Evolutionary conservation across 441 rosid species (phyloP).

Genomic region (Erodium texanum): DNA sequence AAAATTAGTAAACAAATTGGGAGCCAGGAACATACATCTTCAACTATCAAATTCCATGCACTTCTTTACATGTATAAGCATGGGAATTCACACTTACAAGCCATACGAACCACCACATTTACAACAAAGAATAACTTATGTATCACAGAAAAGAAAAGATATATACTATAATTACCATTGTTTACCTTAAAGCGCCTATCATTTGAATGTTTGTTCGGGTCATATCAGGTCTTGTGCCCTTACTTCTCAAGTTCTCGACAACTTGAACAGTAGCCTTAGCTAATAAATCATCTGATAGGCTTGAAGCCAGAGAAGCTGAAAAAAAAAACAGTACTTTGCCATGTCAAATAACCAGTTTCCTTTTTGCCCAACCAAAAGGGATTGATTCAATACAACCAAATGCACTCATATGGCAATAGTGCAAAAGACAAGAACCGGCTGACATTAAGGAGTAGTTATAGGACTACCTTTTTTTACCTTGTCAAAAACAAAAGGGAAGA

Average conservation of each 20-base stretch:
- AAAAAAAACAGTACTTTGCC: conserved; percentile 18
- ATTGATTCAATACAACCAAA: neutral
- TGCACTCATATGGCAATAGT: neutral
- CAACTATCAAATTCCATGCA: no score
- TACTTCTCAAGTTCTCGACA: conserved; percentile 54
- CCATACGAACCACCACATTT: no score
- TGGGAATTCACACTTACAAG: no score
- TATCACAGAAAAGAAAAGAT: no score
- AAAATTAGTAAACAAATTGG: no score
- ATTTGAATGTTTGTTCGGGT: conserved; percentile 94
- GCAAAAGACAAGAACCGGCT: neutral
- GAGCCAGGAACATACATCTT: no score
- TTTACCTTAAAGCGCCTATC: conserved; percentile 94
- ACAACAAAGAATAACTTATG: no score
- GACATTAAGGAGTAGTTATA: neutral
- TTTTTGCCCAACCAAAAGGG: conserved; percentile 1
- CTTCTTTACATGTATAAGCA: no score
- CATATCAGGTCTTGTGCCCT: conserved; percentile 70
- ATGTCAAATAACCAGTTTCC: conserved; percentile 14
- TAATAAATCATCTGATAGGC: conserved; percentile 91
- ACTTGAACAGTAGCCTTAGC: conserved; percentile 75
- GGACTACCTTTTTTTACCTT: neutral
- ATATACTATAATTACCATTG: conserved; percentile 8
- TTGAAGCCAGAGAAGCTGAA: conserved; percentile 87
- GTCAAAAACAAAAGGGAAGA: neutral